A percentile compares a stretch with the other conserved stretches of the same genome.
Evolutionary conservation across 163 green algal genomes (phyloP).

Genomic region (Prototheca stagnorum): DNA sequence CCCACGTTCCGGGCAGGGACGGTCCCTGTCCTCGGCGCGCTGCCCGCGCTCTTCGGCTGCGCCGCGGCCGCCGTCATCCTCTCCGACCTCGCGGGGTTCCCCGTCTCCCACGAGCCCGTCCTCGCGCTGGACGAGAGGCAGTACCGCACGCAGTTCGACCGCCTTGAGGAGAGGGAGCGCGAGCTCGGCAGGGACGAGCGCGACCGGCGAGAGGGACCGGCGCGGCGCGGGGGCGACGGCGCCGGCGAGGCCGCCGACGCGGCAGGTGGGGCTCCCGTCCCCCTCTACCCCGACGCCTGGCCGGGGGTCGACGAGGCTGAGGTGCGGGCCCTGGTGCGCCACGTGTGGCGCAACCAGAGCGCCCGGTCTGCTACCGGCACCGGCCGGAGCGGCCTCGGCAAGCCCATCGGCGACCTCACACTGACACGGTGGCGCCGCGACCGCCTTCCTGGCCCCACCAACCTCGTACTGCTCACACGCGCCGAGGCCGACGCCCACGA

Average conservation of each 20-base stretch:
- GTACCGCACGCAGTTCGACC: conserved; percentile 38
- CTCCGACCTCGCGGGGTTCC: conserved; percentile 53
- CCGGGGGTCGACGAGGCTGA: neutral
- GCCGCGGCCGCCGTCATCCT: conserved; percentile 69
- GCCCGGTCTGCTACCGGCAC: conserved; percentile 18
- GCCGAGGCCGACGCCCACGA: conserved; percentile 63
- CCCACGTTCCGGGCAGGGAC: conserved; percentile 89
- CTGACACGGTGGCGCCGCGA: conserved; percentile 39
- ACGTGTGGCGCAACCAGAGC: conserved; percentile 63
- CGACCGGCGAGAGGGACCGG: neutral
- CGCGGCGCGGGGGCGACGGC: neutral
- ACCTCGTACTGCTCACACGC: conserved; percentile 64
- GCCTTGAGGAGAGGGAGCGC: conserved; percentile 59
- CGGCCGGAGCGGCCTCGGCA: conserved; percentile 48
- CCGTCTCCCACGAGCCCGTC: conserved; percentile 35
- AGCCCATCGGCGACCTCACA: conserved; percentile 41
- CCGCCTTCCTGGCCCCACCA: conserved; percentile 52
- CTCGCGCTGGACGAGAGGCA: conserved; percentile 31
- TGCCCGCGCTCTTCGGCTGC: conserved; percentile 83
- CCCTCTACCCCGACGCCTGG: no score
- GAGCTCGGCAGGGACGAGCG: conserved; percentile 14
- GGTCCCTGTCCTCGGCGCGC: conserved; percentile 86
- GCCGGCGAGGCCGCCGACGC: neutral
- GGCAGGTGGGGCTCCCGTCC: no score
- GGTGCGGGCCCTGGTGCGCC: conserved; percentile 5